Evolutionary conservation across 1,284 basidiomycete genomes (phyloP).

Genomic region (Naganishia liquefaciens): DNA sequence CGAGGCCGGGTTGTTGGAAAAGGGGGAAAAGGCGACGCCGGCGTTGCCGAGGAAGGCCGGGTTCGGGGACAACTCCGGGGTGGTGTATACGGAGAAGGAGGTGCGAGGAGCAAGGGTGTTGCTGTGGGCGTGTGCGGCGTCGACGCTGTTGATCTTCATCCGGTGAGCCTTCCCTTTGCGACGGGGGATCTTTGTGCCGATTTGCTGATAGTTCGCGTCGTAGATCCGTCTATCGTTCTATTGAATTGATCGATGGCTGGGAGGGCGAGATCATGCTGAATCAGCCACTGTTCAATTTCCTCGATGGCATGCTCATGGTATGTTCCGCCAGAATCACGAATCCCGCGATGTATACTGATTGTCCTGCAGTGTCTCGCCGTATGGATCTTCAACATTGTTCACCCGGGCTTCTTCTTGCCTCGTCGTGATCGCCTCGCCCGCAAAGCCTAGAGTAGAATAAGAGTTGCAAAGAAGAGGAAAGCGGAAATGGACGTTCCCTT

Average conservation of each 20-base stretch:
- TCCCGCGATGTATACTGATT: neutral
- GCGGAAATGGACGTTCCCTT: neutral
- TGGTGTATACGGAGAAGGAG: constrained; percentile 15
- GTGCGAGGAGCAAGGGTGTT: constrained; percentile 27
- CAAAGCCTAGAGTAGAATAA: neutral
- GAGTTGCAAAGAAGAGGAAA: neutral
- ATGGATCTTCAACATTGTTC: constrained; percentile 30
- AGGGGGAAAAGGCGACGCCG: constrained; percentile 1
- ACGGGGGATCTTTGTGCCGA: neutral
- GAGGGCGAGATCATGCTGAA: constrained; percentile 44
- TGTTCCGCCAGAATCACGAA: constrained; percentile 13
- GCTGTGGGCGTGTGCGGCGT: constrained; percentile 29
- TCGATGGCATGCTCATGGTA: constrained; percentile 44
- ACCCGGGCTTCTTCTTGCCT: constrained; percentile 23
- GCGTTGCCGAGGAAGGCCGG: neutral
- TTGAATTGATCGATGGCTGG: constrained; percentile 51
- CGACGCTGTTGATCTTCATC: constrained; percentile 45
- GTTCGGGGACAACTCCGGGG: neutral
- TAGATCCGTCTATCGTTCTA: constrained; percentile 49
- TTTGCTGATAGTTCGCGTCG: neutral
- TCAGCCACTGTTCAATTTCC: constrained; percentile 45
- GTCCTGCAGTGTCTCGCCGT: constrained; percentile 10
- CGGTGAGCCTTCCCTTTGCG: constrained; percentile 36
- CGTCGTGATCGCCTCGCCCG: constrained; percentile 5
- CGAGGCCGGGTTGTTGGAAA: neutral